Conservation (phyloP, 1,139 yeast genomes). For the Blastobotrys serpentis region DNA sequence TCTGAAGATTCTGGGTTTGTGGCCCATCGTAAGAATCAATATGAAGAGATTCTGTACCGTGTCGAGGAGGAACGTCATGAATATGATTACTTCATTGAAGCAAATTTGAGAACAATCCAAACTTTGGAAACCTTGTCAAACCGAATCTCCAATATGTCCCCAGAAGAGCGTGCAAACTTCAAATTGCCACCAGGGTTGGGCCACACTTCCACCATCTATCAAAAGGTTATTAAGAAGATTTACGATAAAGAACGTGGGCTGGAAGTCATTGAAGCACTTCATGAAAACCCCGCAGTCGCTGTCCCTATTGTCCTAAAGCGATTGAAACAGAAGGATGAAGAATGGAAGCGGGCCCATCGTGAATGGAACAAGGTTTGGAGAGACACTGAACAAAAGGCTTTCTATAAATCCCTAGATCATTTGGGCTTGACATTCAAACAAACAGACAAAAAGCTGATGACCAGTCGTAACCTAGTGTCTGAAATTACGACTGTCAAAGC, state of each 20-base stretch:
- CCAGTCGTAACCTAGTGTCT: slow-evolving; percentile 84
- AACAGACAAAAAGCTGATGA: slow-evolving; percentile 87
- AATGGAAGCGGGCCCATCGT: slow-evolving; percentile 97
- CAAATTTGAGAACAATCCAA: slow-evolving; percentile 91
- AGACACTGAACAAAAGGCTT: slow-evolving; percentile 94
- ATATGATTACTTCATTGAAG: slow-evolving; percentile 92
- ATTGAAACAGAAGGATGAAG: slow-evolving; percentile 95
- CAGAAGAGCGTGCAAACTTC: slow-evolving; percentile 82
- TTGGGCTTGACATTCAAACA: slow-evolving; percentile 94
- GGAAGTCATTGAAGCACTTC: slow-evolving; percentile 93
- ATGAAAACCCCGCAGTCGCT: slow-evolving; percentile 91
- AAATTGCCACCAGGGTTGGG: slow-evolving; percentile 92
- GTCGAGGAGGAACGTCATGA: slow-evolving; percentile 98
- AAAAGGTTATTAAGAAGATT: slow-evolving; percentile 85
- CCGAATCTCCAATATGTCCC: slow-evolving; percentile 88
- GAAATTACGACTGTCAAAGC: slow-evolving; percentile 91
- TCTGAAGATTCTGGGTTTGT: slow-evolving; percentile 98
- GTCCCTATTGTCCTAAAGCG: slow-evolving; percentile 90
- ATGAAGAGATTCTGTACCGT: slow-evolving; percentile 90
- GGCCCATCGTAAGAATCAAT: slow-evolving; percentile 96
- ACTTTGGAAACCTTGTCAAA: slow-evolving; percentile 94
- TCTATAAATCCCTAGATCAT: slow-evolving; percentile 90
- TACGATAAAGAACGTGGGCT: slow-evolving; percentile 94
- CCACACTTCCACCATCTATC: slow-evolving; percentile 90
- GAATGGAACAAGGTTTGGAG: slow-evolving; percentile 99